Percentiles rank a stretch among this genome's conserved stretches.
phyloP scores from a whole-genome alignment of 345 rosid genomes.

The Brassica nigra region DNA sequence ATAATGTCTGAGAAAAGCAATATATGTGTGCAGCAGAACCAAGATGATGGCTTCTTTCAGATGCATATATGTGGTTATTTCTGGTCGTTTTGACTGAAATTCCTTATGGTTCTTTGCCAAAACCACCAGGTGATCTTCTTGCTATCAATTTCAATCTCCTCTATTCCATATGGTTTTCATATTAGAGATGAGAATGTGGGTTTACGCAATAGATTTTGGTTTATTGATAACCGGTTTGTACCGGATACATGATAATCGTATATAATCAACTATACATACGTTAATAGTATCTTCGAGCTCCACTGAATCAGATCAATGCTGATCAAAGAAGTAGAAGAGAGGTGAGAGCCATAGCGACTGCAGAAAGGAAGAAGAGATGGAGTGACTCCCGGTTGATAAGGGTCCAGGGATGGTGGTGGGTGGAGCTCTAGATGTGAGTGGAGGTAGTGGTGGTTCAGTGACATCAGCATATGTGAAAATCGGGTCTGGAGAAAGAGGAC shows the following conservation, averaged over 20 bases:
- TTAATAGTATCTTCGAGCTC: too few relatives aligned
- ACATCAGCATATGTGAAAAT: slow-evolving; percentile 57
- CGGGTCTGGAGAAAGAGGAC: slow-evolving; percentile 45
- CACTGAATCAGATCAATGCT: not conserved
- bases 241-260: too few relatives aligned
- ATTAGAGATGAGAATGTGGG: too few relatives aligned
- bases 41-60: not conserved
- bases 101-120: not conserved
- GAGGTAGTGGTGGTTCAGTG: slow-evolving; percentile 62
- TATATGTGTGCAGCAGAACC: too few relatives aligned
- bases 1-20: too few relatives aligned
- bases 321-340: slow-evolving; percentile 48
- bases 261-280: too few relatives aligned
- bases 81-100: not conserved
- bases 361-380: slow-evolving; percentile 42
- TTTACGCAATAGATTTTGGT: too few relatives aligned
- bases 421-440: slow-evolving; percentile 27
- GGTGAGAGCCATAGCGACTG: slow-evolving; percentile 38
- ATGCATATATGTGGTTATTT: not conserved
- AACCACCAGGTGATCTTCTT: not conserved
- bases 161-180: too few relatives aligned
- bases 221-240: too few relatives aligned
- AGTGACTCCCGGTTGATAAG: slow-evolving; percentile 37
- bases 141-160: not conserved
- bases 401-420: slow-evolving; percentile 25